phyloP scores from a whole-genome alignment of 2,329 filamentous ascomycete genomes.

The Eutypella sp. region DNA sequence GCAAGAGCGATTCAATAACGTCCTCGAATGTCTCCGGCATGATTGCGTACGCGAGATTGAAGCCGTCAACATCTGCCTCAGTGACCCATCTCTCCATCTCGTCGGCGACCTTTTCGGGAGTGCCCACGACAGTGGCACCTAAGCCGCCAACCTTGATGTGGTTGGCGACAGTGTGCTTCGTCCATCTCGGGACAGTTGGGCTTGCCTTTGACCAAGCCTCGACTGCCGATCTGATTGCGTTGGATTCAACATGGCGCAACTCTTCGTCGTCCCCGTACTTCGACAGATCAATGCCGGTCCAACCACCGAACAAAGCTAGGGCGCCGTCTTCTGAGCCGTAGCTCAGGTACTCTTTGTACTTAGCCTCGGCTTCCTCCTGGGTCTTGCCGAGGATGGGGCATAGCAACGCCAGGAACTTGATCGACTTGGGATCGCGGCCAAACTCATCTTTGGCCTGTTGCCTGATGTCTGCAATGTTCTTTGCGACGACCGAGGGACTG shows the following conservation, averaged over 20 bases:
- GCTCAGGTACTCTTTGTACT: conserved; percentile 10
- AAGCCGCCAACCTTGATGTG: conserved; percentile 5
- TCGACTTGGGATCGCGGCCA: conserved; percentile 11
- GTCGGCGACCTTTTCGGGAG: conserved; percentile 4
- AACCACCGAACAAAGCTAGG: conserved; percentile 20
- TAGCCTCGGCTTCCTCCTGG: conserved; percentile 15
- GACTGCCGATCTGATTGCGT: conserved; percentile 1
- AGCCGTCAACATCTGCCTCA: conserved; percentile 6
- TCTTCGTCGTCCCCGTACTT: conserved; percentile 17
- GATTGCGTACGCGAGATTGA: conserved; percentile 6
- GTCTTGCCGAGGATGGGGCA: conserved; percentile 14
- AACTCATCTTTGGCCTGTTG: conserved; percentile 3
- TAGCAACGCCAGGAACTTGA: conserved; percentile 18
- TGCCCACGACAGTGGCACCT: conserved; percentile 2
- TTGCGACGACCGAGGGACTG: conserved; percentile 6
- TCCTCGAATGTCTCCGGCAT: conserved; percentile 4
- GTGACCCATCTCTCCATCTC: conserved; percentile 2
- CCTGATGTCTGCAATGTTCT: conserved; percentile 13
- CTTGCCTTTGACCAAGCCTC: conserved; percentile 5
- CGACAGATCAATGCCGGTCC: conserved; percentile 20
- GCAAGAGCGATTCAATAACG: conserved; percentile 15
- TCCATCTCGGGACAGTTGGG: conserved; percentile 1
- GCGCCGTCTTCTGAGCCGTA: conserved; percentile 16
- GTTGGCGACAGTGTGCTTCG: conserved; percentile 2
- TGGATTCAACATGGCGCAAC: conserved; percentile 3